These are phyloP conservation scores for Daldinia bambusicola DNA, from an alignment of 495 filamentous ascomycete species.

Conservation along the genomic window DNA sequence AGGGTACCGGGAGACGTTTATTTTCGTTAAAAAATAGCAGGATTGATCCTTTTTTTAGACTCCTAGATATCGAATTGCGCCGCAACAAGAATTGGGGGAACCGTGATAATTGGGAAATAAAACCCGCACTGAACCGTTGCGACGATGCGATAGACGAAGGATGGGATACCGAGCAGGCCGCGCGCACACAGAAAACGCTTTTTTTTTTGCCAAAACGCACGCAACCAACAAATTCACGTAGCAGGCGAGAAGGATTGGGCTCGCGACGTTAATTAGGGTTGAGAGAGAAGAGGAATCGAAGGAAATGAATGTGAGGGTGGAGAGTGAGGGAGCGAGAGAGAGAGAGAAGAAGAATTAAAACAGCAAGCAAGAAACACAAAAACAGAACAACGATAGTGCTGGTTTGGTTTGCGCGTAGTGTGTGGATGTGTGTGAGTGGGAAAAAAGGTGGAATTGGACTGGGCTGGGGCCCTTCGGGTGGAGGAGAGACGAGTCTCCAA, in stretches of 20 bases:
- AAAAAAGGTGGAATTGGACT: slow-evolving; percentile 49
- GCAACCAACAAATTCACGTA: slow-evolving; percentile 59
- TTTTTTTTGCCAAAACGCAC: slow-evolving; percentile 51
- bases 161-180: slow-evolving; percentile 47
- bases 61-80: slow-evolving; percentile 48
- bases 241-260: slow-evolving; percentile 51
- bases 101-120: slow-evolving; percentile 51
- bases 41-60: slow-evolving; percentile 49
- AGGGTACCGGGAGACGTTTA: slow-evolving; percentile 48
- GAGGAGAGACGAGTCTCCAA: slow-evolving; percentile 34
- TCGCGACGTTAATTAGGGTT: slow-evolving; percentile 46
- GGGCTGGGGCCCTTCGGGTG: slow-evolving; percentile 40
- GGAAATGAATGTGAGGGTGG: slow-evolving; percentile 44
- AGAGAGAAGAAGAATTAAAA: slow-evolving; percentile 54
- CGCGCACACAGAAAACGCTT: slow-evolving; percentile 51
- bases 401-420: slow-evolving; percentile 52
- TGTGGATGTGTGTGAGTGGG: slow-evolving; percentile 61
- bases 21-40: slow-evolving; percentile 50
- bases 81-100: slow-evolving; percentile 50
- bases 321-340: slow-evolving; percentile 58
- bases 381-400: slow-evolving; percentile 66
- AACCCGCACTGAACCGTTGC: slow-evolving; percentile 49
- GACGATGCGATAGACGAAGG: slow-evolving; percentile 50
- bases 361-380: slow-evolving; percentile 61
- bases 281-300: slow-evolving; percentile 48